A percentile compares a stretch with the other conserved stretches of the same genome.
Evolutionary conservation across 2,329 filamentous ascomycete genomes (phyloP).

Genomic region (Coniella vitis): DNA sequence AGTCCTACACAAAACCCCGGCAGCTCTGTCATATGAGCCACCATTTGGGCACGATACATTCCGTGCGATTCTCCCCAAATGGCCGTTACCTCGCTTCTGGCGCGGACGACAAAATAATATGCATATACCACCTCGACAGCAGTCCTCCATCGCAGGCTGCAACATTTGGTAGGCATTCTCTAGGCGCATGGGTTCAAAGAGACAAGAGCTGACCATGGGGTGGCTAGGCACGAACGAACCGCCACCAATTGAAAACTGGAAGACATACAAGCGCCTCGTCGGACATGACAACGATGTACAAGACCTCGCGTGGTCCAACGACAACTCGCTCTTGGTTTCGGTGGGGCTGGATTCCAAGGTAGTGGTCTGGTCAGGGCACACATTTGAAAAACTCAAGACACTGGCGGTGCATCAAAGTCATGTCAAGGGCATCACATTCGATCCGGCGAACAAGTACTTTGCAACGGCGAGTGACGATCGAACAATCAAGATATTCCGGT

Average conservation of each 20-base stretch:
- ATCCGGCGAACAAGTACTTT: conserved; percentile 98
- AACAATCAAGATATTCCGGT: conserved; percentile 93
- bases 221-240: conserved; percentile 70
- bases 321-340: conserved; percentile 91
- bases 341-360: conserved; percentile 97
- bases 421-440: conserved; percentile 97
- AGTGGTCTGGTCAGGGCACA: conserved; percentile 96
- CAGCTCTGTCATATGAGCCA: conserved; percentile 98
- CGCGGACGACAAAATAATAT: conserved; percentile 98
- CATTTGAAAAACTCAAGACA: conserved; percentile 96
- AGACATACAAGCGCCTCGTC: conserved; percentile 85
- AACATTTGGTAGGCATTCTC: conserved; percentile 61
- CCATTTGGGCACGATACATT: conserved; percentile 94
- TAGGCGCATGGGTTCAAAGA: not conserved
- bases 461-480: conserved; percentile 96
- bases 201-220: not conserved
- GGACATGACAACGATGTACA: conserved; percentile 99
- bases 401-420: conserved; percentile 90
- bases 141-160: conserved; percentile 69
- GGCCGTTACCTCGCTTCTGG: conserved; percentile 93
- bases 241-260: conserved; percentile 95
- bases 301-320: conserved; percentile 92
- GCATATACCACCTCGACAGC: conserved; percentile 86
- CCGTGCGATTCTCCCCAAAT: conserved; percentile 92
- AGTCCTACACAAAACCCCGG: conserved; percentile 68